Evolutionary conservation across 495 filamentous ascomycete genomes (phyloP).

Genomic region (Xylaria castorea): DNA sequence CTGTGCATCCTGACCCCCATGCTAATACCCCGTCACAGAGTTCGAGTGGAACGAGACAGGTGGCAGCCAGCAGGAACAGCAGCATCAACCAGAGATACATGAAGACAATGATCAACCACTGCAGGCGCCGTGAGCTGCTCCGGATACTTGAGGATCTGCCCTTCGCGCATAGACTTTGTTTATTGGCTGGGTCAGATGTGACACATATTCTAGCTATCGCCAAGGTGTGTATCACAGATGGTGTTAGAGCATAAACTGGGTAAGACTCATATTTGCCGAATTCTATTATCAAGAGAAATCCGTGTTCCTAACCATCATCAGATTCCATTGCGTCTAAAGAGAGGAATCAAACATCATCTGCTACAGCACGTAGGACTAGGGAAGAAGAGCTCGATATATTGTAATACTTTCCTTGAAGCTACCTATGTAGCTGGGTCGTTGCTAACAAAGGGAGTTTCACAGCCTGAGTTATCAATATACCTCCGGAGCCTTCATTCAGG

Average conservation of each 20-base stretch:
- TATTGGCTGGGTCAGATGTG: background rate
- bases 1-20: background rate
- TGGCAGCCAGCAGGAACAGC: slow-evolving; percentile 28
- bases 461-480: background rate
- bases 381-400: background rate
- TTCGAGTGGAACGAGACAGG: slow-evolving; percentile 66
- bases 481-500: background rate
- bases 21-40: slow-evolving; percentile 51
- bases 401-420: background rate
- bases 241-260: background rate
- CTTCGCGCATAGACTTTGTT: background rate
- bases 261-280: background rate
- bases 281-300: background rate
- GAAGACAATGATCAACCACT: slow-evolving; percentile 29
- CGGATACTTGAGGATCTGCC: background rate
- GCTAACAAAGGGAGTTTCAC: background rate
- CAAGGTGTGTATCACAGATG: background rate
- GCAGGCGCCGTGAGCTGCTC: slow-evolving; percentile 17
- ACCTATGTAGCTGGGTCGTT: background rate
- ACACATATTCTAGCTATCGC: background rate
- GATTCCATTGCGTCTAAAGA: background rate
- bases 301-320: background rate
- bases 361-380: background rate
- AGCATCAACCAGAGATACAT: slow-evolving; percentile 31
- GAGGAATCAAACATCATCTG: background rate